Conservation (phyloP, 257 asterid genomes). For the Echium plantagineum region DNA sequence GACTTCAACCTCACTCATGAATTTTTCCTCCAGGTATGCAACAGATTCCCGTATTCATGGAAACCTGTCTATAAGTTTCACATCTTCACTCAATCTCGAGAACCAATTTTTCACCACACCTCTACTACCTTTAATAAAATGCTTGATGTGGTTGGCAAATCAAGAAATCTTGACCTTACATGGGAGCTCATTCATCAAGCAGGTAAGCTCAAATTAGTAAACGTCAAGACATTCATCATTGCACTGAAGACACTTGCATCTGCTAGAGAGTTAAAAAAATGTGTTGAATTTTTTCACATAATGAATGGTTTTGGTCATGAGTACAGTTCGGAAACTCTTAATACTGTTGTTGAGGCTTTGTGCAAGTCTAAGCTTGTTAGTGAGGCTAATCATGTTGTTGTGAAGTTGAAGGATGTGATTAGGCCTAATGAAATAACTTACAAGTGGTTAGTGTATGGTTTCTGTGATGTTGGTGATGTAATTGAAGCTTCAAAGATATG, state of each 20-base stretch:
- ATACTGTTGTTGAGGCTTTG: conserved; percentile 43
- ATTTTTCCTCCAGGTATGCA: conserved; percentile 82
- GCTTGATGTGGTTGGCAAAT: conserved; percentile 67
- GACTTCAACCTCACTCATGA: conserved; percentile 56
- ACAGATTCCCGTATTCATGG: conserved; percentile 79
- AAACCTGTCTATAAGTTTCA: conserved; percentile 70
- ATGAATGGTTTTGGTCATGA: conserved; percentile 69
- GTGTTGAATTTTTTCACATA: conserved; percentile 64
- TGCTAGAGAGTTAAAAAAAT: conserved; percentile 77
- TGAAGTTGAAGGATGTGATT: conserved; percentile 49
- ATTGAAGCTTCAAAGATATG: conserved; percentile 80
- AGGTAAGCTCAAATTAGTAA: conserved; percentile 47
- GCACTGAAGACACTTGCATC: conserved; percentile 48
- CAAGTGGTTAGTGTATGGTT: conserved; percentile 68
- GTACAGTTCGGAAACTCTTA: conserved; percentile 41
- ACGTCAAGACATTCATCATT: conserved; percentile 40
- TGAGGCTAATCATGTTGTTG: conserved; percentile 67
- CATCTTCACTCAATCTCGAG: conserved; percentile 33
- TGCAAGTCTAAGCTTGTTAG: conserved; percentile 49
- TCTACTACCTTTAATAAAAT: conserved; percentile 64
- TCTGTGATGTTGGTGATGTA: conserved; percentile 72
- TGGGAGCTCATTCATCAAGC: conserved; percentile 61
- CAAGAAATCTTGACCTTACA: conserved; percentile 70
- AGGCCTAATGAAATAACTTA: conserved; percentile 50
- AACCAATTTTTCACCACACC: conserved; percentile 47